These are phyloP conservation scores for Quercus lobata DNA, from an alignment of 331 rosid species.

Conservation along the genomic window DNA sequence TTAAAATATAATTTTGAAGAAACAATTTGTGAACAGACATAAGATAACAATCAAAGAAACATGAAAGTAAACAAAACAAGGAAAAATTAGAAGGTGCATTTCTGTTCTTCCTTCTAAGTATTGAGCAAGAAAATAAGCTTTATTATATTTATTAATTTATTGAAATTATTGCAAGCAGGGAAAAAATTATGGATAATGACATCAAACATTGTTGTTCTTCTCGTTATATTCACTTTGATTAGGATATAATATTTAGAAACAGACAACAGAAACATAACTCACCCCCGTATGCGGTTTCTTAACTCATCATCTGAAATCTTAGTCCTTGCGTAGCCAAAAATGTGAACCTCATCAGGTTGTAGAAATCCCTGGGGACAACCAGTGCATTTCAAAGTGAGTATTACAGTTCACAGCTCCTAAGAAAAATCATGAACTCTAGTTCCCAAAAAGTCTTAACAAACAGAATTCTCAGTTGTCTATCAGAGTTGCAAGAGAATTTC, in stretches of 20 bases:
- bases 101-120: neutral
- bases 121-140: neutral
- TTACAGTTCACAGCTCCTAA: neutral
- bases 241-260: neutral
- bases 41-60: neutral
- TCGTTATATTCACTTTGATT: neutral
- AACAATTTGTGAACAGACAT: neutral
- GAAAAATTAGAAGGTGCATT: neutral
- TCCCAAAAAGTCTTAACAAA: neutral
- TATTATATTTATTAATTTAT: neutral
- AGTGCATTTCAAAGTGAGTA: constrained; percentile 5
- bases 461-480: neutral
- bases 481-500: neutral
- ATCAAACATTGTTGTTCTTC: neutral
- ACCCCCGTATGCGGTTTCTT: constrained; percentile 78
- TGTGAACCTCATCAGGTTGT: constrained; percentile 62
- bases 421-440: neutral
- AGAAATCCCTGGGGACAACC: constrained; percentile 68
- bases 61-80: neutral
- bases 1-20: constrained; percentile 4
- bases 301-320: constrained; percentile 79
- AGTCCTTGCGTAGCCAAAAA: constrained; percentile 95
- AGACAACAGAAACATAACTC: constrained; percentile 22
- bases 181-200: constrained; percentile 3
- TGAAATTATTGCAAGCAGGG: constrained; percentile 1